Evolutionary conservation across 805 yeast species (phyloP).

Genomic region (Hagleromyces aurorensis): DNA sequence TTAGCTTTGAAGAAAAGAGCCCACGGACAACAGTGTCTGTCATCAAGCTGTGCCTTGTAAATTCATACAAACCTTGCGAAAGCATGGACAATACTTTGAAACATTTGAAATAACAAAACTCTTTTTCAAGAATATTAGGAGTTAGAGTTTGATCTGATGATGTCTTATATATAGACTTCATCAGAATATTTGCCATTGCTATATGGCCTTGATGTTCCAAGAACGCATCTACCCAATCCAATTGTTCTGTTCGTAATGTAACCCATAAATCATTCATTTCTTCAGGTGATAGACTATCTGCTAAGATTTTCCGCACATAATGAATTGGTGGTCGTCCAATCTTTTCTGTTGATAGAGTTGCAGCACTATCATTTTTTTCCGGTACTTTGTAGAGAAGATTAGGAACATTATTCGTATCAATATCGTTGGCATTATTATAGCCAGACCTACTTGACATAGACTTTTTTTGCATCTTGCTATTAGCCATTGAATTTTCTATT

Average conservation of each 20-base stretch:
- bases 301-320: conserved; percentile 67
- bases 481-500: conserved; percentile 1
- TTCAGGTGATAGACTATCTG: conserved; percentile 55
- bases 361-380: conserved; percentile 17
- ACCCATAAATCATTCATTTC: conserved; percentile 85
- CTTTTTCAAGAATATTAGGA: conserved; percentile 53
- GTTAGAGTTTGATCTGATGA: conserved; percentile 23
- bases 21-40: conserved; percentile 64
- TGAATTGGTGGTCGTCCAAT: conserved; percentile 52
- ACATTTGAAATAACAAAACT: conserved; percentile 68
- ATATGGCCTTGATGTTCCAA: conserved; percentile 76
- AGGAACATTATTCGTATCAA: conserved; percentile 2
- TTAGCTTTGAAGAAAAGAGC: conserved; percentile 61
- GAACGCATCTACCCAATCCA: conserved; percentile 73
- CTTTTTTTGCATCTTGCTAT: conserved; percentile 4
- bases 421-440: conserved; percentile 2
- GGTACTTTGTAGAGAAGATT: conserved; percentile 1
- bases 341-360: conserved; percentile 24
- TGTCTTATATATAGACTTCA: conserved; percentile 34
- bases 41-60: conserved; percentile 31
- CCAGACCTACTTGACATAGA: conserved; percentile 4
- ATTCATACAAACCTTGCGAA: conserved; percentile 23
- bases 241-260: conserved; percentile 82
- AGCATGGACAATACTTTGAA: conserved; percentile 43
- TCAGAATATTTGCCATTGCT: conserved; percentile 60